Evolutionary conservation across 2,329 filamentous ascomycete species (phyloP).

Genomic region (Aciculosporium take): DNA sequence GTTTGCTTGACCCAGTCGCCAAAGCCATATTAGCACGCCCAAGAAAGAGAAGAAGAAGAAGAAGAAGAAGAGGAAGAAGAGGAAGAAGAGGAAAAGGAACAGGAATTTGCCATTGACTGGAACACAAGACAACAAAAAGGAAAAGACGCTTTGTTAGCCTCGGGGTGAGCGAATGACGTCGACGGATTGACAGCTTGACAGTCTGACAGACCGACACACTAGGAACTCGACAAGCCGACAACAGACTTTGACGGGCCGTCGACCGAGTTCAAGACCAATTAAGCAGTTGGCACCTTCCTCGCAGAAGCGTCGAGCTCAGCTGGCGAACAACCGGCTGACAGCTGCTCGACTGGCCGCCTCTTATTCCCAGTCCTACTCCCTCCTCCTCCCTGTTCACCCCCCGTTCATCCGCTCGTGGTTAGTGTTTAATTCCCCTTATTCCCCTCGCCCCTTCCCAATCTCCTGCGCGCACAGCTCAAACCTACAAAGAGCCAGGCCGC

Average conservation of each 20-base stretch:
- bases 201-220: neutral
- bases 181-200: neutral
- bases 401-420: neutral
- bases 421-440: slow-evolving; percentile 4
- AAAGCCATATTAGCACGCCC: too few species aligned
- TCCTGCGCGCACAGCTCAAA: neutral
- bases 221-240: neutral
- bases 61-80: too few species aligned
- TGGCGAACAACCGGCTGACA: neutral
- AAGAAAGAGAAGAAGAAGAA: too few species aligned
- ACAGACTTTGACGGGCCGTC: neutral
- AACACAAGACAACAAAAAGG: too few species aligned
- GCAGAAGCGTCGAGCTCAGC: neutral
- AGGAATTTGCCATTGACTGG: too few species aligned
- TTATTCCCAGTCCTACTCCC: slow-evolving; percentile 8
- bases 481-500: too few species aligned
- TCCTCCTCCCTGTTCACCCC: slow-evolving; percentile 7
- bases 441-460: neutral
- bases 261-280: neutral
- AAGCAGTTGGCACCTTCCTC: neutral
- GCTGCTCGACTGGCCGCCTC: slow-evolving; percentile 1
- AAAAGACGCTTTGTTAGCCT: neutral
- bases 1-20: too few species aligned
- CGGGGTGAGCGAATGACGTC: neutral
- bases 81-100: too few species aligned